Conservation (phyloP, 345 rosid genomes). For the Zanthoxylum bungeanum region DNA sequence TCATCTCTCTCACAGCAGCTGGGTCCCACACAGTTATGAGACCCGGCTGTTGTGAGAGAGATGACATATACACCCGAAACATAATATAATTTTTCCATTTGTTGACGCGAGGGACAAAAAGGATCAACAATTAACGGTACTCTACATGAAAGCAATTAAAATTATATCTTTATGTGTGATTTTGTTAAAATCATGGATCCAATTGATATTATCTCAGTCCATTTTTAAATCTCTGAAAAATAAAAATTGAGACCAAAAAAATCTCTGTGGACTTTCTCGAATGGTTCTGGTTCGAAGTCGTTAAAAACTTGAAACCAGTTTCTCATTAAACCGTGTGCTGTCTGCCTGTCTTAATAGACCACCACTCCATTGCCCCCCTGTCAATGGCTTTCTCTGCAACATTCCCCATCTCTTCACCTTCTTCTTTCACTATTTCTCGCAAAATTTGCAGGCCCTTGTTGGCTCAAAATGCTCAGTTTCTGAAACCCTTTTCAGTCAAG, state of each 20-base stretch:
- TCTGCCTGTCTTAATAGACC: not conserved
- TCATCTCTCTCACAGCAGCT: too few species aligned
- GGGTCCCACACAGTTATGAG: too few species aligned
- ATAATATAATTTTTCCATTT: too few species aligned
- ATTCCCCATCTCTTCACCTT: constrained; percentile 35
- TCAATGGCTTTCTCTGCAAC: constrained; percentile 44
- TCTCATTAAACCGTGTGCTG: not conserved
- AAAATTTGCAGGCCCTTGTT: constrained; percentile 29
- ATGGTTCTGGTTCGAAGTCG: not conserved
- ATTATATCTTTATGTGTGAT: too few species aligned
- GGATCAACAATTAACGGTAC: too few species aligned
- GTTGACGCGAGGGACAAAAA: too few species aligned
- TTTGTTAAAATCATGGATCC: too few species aligned
- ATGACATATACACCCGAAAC: too few species aligned
- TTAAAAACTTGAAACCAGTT: not conserved
- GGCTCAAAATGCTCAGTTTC: constrained; percentile 13
- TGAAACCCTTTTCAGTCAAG: constrained; percentile 51
- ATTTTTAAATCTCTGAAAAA: too few species aligned
- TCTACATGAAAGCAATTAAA: too few species aligned
- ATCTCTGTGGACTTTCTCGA: not conserved
- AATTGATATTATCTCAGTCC: not conserved
- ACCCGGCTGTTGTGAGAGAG: too few species aligned
- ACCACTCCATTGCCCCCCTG: not conserved
- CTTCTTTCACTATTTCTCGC: constrained; percentile 35
- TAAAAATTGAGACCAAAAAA: not conserved